Base-by-base conservation (phyloP, 768 basidiomycete species). In the Kwoniella shandongensis region DNA sequence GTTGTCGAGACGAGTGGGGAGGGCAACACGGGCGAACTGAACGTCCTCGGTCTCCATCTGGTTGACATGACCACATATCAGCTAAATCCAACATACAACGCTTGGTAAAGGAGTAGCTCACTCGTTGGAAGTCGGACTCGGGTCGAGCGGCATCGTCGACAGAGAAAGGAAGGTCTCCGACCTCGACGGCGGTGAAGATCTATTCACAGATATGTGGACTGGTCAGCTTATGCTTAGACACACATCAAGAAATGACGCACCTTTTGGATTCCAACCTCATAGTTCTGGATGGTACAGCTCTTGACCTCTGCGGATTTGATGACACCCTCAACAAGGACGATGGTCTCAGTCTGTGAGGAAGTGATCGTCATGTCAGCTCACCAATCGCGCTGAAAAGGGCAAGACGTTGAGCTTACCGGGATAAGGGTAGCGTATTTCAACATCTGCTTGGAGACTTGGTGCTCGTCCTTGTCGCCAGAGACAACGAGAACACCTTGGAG, bases 1-100 rank as follows among this genome's bases (percentile, higher is more conserved):
- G 79, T 91, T 90, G 78, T 96, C 91, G 50, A 99, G 83, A 53
- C 96, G 88, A 2, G 94, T 98, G 68, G 96, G 90, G 40, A 98
- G 83, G 20, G 89, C 82, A 36, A 99, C 93, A 51, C 83, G 85
- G 62, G 87, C 66, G 66, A 73, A 79, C 45, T 79, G 76, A 20
- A 73, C 60, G 45, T 79, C 79, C 52, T 79, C 79, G 15, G 63
- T 69, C 50, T 69, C 67, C 67, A 69, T 69, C 67, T 77, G 57
- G 18, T 39, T 30, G 12, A 29, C 39, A 50, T 27, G 13, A 6
- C 1, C 26, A 13, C n/a, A 15, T 36, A 22, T 18, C n/a, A 42
- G 40, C 17, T n/a, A n/a, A n/a, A n/a, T n/a, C n/a, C n/a, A n/a
- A n/a, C 29, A 89, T 73, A 82, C 86, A 65, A 88, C 17, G 6